Evolutionary conservation across 2,329 filamentous ascomycete species (phyloP).

Genomic region (Microcyclospora tardicrescens): DNA sequence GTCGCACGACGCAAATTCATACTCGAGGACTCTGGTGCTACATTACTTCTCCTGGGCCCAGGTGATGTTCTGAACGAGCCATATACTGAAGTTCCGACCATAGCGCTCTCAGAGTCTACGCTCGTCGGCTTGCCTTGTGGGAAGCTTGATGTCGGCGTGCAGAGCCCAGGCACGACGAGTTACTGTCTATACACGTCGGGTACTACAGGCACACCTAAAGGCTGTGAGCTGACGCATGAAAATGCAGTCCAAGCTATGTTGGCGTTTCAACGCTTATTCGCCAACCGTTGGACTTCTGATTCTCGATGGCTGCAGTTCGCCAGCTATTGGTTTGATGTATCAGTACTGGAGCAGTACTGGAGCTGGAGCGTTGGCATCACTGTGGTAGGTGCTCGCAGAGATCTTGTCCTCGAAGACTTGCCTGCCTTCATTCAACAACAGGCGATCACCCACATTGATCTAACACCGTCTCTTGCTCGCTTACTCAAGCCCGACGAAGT

Average conservation of each 20-base stretch:
- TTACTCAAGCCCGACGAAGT: slow-evolving; percentile 68
- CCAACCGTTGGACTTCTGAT: slow-evolving; percentile 54
- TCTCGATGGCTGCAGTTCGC: slow-evolving; percentile 89
- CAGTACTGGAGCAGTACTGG: slow-evolving; percentile 88
- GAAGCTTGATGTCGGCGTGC: too few species aligned
- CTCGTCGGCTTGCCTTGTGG: slow-evolving; percentile 24
- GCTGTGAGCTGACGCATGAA: slow-evolving; percentile 76
- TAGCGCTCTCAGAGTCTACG: slow-evolving; percentile 15
- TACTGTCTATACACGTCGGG: slow-evolving; percentile 84
- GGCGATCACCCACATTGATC: slow-evolving; percentile 75
- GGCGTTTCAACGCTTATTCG: slow-evolving; percentile 68
- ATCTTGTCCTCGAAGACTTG: slow-evolving; percentile 76
- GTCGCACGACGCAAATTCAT: slow-evolving; percentile 65
- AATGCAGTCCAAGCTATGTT: slow-evolving; percentile 85
- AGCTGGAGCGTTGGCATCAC: slow-evolving; percentile 85
- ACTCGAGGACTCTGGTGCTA: slow-evolving; percentile 55
- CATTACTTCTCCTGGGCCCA: slow-evolving; percentile 33
- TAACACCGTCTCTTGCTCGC: slow-evolving; percentile 76
- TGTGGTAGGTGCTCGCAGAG: slow-evolving; percentile 67
- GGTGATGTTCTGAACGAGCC: slow-evolving; percentile 1
- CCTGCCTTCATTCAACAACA: slow-evolving; percentile 57
- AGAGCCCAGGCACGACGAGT: slow-evolving; percentile 44
- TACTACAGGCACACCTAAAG: slow-evolving; percentile 76
- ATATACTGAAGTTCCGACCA: slow-evolving; percentile 5
- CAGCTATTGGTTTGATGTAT: slow-evolving; percentile 89